Conservation (phyloP, 2,329 filamentous ascomycete genomes). For the Penicillium sp. region DNA sequence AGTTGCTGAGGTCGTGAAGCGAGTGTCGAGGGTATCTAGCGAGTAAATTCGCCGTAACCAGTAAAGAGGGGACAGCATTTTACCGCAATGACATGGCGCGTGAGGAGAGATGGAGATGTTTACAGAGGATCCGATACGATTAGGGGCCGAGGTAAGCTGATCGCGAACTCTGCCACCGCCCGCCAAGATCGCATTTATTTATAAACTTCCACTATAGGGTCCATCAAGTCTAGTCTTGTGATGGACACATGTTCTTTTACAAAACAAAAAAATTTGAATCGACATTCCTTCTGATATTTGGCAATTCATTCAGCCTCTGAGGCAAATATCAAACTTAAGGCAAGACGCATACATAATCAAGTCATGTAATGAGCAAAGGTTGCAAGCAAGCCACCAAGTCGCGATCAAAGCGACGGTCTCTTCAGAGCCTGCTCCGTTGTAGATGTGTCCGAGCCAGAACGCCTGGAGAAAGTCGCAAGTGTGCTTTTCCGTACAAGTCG, state of each 20-base stretch:
- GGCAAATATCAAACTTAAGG: not conserved
- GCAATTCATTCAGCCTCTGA: too few relatives aligned
- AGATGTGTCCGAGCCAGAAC: conserved; percentile 3
- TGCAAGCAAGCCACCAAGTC: not conserved
- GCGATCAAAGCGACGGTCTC: not conserved
- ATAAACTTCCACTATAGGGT: not conserved
- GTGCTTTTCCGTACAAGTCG: conserved; percentile 7
- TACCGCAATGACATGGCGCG: conserved; percentile 33
- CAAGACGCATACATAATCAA: not conserved
- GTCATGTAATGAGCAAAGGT: not conserved
- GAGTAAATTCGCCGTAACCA: conserved; percentile 58
- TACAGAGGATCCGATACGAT: conserved; percentile 8
- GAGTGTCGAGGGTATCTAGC: conserved; percentile 67
- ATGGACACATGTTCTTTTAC: too few relatives aligned
- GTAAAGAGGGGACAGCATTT: conserved; percentile 46
- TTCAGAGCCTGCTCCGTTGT: not conserved
- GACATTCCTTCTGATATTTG: too few relatives aligned
- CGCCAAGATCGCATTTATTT: conserved; percentile 3
- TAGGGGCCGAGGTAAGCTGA: conserved; percentile 8
- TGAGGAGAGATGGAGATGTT: conserved; percentile 14
- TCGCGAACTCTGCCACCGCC: conserved; percentile 2
- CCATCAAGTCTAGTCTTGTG: not conserved
- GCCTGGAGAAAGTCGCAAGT: not conserved
- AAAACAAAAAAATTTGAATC: too few relatives aligned
- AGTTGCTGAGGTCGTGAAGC: conserved; percentile 68